These are phyloP conservation scores for Physcia stellaris DNA, from an alignment of 495 filamentous ascomycete genomes.

Conservation along the genomic window DNA sequence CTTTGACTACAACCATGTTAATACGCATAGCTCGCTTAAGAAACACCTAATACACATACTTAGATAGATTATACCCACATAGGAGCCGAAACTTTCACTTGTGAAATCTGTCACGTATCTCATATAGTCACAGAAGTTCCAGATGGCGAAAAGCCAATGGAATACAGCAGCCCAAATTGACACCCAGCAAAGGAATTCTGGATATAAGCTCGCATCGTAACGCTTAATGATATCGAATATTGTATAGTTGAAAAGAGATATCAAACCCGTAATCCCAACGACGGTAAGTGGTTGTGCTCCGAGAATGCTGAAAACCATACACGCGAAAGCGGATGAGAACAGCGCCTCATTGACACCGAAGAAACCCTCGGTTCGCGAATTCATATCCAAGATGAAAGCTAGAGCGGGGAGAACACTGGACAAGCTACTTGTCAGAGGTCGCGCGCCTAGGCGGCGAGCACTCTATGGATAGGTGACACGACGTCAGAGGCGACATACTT, in stretches of 20 bases:
- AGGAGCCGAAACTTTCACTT: conserved; percentile 81
- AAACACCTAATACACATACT: conserved; percentile 75
- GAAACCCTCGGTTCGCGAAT: conserved; percentile 60
- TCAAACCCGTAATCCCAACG: conserved; percentile 70
- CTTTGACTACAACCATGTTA: conserved; percentile 22
- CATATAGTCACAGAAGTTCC: conserved; percentile 67
- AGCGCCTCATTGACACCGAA: conserved; percentile 81
- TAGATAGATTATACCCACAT: conserved; percentile 76
- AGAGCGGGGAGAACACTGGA: conserved; percentile 57
- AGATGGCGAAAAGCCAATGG: conserved; percentile 67
- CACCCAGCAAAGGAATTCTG: conserved; percentile 81
- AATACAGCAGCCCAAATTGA: conserved; percentile 70
- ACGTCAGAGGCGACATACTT: conserved; percentile 47
- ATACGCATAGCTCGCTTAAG: too few relatives aligned
- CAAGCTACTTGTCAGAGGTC: too few relatives aligned
- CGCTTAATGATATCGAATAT: conserved; percentile 58
- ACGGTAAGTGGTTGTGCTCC: conserved; percentile 74
- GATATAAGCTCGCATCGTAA: conserved; percentile 56
- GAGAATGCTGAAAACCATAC: conserved; percentile 61
- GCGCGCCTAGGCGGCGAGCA: too few relatives aligned
- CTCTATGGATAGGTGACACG: neutral
- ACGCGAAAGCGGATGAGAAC: conserved; percentile 61
- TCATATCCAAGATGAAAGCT: conserved; percentile 81
- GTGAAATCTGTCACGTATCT: conserved; percentile 75
- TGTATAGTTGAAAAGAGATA: neutral